Evolutionary conservation across 1,284 basidiomycete species (phyloP).

Genomic region (Crucibulum cyathiforme): DNA sequence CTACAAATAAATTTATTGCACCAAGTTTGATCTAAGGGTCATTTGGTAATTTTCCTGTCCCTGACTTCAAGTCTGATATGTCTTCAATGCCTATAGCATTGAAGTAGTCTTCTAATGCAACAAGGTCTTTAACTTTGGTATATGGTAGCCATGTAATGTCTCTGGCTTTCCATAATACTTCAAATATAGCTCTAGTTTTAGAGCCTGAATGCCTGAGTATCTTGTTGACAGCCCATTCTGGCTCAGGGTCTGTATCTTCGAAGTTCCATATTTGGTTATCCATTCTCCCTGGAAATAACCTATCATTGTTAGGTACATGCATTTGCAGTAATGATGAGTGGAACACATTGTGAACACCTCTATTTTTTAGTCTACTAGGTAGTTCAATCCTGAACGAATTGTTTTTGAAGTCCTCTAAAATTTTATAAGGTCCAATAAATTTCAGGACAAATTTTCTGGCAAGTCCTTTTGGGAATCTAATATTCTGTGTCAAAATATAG

Average conservation of each 20-base stretch:
- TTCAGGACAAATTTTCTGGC: too few relatives aligned
- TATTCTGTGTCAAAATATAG: too few relatives aligned
- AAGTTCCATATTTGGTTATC: constrained; percentile 9
- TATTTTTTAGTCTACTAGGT: constrained; percentile 9
- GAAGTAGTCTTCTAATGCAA: background rate
- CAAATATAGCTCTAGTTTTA: background rate
- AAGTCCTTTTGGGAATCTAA: too few relatives aligned
- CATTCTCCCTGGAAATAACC: constrained; percentile 23
- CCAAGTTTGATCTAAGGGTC: too few relatives aligned
- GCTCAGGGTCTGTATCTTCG: background rate
- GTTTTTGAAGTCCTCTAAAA: constrained; percentile 1
- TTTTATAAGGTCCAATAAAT: too few relatives aligned
- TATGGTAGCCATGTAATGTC: background rate
- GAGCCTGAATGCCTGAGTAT: background rate
- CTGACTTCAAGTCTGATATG: background rate
- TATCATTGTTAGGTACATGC: constrained; percentile 26
- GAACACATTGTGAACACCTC: constrained; percentile 26
- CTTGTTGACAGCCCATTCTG: background rate
- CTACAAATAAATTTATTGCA: too few relatives aligned
- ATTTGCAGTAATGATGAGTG: constrained; percentile 24
- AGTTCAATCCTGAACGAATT: constrained; percentile 19
- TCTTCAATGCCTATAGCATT: background rate
- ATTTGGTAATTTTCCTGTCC: too few relatives aligned
- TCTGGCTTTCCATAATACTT: background rate
- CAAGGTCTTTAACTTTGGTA: background rate